Percentiles rank a stretch among this genome's conserved stretches.
These are phyloP conservation scores for Ophiocordyceps robertsii DNA, from an alignment of 2,329 filamentous ascomycete species.

Conservation along the genomic window DNA sequence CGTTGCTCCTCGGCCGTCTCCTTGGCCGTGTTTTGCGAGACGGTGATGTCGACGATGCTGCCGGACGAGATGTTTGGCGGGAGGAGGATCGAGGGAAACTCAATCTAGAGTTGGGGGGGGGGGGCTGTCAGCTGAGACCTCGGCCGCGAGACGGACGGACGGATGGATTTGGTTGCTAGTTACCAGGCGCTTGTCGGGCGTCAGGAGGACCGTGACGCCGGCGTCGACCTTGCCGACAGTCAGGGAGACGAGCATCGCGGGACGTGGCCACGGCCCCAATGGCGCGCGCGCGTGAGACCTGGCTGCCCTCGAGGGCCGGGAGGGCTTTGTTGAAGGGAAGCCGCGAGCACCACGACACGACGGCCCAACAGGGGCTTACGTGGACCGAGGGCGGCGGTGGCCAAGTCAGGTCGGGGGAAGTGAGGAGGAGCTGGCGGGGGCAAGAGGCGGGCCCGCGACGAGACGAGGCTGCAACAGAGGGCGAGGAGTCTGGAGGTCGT, in stretches of 20 bases:
- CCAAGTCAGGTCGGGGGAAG: too few relatives aligned
- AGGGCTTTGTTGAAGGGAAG: neutral
- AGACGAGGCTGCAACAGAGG: too few relatives aligned
- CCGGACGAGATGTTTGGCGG: slow-evolving; percentile 91
- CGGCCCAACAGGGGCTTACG: too few relatives aligned
- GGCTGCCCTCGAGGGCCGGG: neutral
- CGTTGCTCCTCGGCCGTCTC: slow-evolving; percentile 61
- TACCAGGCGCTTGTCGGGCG: slow-evolving; percentile 92
- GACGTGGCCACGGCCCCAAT: neutral
- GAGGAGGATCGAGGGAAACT: slow-evolving; percentile 94
- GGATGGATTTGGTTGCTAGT: slow-evolving; percentile 13
- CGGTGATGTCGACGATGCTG: slow-evolving; percentile 95
- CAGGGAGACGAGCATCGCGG: slow-evolving; percentile 80
- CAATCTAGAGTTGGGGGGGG: slow-evolving; percentile 50
- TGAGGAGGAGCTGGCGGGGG: too few relatives aligned
- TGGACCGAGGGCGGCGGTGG: too few relatives aligned
- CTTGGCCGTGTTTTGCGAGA: slow-evolving; percentile 70
- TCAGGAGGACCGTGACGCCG: slow-evolving; percentile 91
- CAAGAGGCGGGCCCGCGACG: too few relatives aligned
- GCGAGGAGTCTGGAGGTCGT: too few relatives aligned
- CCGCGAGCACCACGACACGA: too few relatives aligned
- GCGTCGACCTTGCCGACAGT: slow-evolving; percentile 99
- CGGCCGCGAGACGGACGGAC: neutral
- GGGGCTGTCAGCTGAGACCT: slow-evolving; percentile 10
- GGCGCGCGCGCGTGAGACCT: neutral